phyloP scores from a whole-genome alignment of 2,329 filamentous ascomycete genomes.

The Xylaria sp. region DNA sequence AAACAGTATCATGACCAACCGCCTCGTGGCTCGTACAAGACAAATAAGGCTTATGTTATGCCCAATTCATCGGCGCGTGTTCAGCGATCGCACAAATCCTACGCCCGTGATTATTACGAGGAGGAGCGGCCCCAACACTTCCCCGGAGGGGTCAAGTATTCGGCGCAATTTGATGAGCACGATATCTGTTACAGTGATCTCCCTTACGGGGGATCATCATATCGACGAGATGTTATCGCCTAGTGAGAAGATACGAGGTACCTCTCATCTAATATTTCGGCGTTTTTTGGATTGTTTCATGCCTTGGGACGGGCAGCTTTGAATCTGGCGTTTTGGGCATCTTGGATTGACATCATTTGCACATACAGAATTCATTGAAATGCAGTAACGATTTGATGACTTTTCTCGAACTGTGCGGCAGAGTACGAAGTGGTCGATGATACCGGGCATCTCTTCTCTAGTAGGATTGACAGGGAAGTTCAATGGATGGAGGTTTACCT shows the following conservation, averaged over 20 bases:
- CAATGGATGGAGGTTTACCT: constrained; percentile 4
- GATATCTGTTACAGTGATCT: constrained; percentile 34
- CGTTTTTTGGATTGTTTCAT: constrained; percentile 30
- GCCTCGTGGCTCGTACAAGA: constrained; percentile 32
- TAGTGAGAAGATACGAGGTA: constrained; percentile 18
- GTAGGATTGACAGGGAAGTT: constrained; percentile 1
- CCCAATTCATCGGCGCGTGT: constrained; percentile 41
- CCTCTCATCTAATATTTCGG: constrained; percentile 32
- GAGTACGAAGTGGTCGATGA: constrained; percentile 16
- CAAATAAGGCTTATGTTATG: constrained; percentile 24
- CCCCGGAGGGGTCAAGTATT: constrained; percentile 38
- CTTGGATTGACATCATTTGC: constrained; percentile 35
- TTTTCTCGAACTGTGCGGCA: constrained; percentile 28
- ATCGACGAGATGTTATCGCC: constrained; percentile 28
- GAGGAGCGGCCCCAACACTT: constrained; percentile 35
- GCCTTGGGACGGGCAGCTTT: constrained; percentile 15
- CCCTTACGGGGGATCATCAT: constrained; percentile 32
- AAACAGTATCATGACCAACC: constrained; percentile 36
- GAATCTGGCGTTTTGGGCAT: constrained; percentile 40
- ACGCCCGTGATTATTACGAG: constrained; percentile 36
- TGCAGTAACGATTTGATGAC: constrained; percentile 48
- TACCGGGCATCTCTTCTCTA: background rate
- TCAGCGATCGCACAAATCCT: constrained; percentile 31
- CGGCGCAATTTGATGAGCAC: constrained; percentile 21
- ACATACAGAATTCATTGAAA: constrained; percentile 38